Evolutionary conservation across 208 protist species (phyloP).

Genomic region (Porcisia hertigi): DNA sequence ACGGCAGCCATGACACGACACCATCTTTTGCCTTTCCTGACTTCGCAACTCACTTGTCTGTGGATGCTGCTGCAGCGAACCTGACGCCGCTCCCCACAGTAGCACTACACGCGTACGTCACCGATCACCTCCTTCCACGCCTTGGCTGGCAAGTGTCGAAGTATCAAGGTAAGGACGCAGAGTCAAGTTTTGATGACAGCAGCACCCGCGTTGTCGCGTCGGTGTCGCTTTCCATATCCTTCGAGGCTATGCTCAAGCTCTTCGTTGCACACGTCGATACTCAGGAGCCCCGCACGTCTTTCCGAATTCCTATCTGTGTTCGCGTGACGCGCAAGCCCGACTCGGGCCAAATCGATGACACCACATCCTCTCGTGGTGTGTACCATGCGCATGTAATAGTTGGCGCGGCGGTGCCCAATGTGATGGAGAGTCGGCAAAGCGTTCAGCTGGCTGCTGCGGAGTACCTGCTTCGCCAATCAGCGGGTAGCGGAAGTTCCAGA

Average conservation of each 20-base stretch:
- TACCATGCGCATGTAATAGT: constrained; percentile 31
- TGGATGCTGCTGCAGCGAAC: neutral
- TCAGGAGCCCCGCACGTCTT: constrained; percentile 34
- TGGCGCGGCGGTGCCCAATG: constrained; percentile 27
- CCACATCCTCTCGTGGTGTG: neutral
- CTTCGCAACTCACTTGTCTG: constrained; percentile 5
- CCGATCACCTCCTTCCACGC: constrained; percentile 22
- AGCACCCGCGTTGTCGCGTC: constrained; percentile 7
- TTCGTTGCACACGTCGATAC: constrained; percentile 35
- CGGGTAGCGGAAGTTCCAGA: neutral
- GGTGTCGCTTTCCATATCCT: constrained; percentile 22
- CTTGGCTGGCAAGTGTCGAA: constrained; percentile 22
- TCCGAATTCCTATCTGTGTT: constrained; percentile 25
- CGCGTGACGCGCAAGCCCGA: constrained; percentile 5
- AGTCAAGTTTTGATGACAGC: neutral
- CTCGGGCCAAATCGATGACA: neutral
- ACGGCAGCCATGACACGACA: neutral
- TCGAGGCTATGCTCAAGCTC: constrained; percentile 26
- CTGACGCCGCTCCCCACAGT: constrained; percentile 10
- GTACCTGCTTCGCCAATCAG: constrained; percentile 9
- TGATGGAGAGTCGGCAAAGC: constrained; percentile 33
- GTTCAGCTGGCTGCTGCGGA: constrained; percentile 27
- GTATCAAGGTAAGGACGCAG: neutral
- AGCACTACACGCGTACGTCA: constrained; percentile 20
- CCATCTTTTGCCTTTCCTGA: neutral